phyloP scores from a whole-genome alignment of 2,329 filamentous ascomycete species.

The Colletotrichum caudatum region DNA sequence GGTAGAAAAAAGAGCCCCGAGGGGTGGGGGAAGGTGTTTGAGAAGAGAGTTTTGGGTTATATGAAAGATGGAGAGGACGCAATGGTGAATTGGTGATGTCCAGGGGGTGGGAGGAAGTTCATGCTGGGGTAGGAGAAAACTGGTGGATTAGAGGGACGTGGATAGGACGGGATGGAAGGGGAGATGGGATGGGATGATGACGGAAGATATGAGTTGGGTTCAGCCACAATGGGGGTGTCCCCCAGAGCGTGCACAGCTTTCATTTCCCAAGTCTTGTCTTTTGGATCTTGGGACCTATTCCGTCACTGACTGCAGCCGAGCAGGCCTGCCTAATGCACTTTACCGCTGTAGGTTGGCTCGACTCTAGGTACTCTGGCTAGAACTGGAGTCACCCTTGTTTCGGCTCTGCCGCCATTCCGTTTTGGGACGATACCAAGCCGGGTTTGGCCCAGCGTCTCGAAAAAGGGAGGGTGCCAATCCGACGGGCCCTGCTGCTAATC shows the following conservation, averaged over 20 bases:
- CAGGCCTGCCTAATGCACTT: constrained; percentile 30
- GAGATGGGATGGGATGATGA: constrained; percentile 41
- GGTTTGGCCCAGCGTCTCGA: constrained; percentile 12
- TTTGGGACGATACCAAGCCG: constrained; percentile 29
- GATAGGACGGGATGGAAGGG: constrained; percentile 23
- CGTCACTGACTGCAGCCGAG: constrained; percentile 11
- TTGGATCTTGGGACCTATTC: not conserved
- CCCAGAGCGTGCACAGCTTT: constrained; percentile 18
- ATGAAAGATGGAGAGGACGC: constrained; percentile 9
- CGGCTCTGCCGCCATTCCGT: constrained; percentile 27
- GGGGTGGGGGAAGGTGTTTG: constrained; percentile 1
- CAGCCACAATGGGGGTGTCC: constrained; percentile 28
- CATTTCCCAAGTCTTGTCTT: constrained; percentile 17
- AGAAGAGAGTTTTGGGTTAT: constrained; percentile 9
- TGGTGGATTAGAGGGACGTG: constrained; percentile 27
- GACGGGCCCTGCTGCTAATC: constrained; percentile 30
- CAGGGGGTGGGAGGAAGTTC: constrained; percentile 6
- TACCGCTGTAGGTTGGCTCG: constrained; percentile 7
- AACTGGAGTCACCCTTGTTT: constrained; percentile 33
- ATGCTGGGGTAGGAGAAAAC: constrained; percentile 15
- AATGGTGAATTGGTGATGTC: constrained; percentile 31
- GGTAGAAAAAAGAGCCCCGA: constrained; percentile 1
- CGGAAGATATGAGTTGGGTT: constrained; percentile 38
- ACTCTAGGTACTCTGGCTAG: constrained; percentile 2
- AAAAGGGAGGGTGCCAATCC: constrained; percentile 24